phyloP scores from a whole-genome alignment of 805 yeast species.

The Nematodospora valgi region DNA sequence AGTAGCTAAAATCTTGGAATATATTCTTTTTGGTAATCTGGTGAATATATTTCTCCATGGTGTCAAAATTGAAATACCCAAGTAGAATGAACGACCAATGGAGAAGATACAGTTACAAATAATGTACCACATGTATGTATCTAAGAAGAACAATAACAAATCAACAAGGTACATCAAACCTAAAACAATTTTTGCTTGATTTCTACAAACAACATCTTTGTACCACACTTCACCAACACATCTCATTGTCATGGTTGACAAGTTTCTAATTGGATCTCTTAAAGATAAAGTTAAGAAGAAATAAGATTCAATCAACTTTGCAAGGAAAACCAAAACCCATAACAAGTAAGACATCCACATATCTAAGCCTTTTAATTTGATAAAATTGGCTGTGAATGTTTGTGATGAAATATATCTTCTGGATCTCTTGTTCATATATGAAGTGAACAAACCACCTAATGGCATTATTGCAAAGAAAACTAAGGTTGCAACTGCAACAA shows the following conservation, averaged over 20 bases:
- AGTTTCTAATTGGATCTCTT: constrained; percentile 90
- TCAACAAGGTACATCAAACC: constrained; percentile 94
- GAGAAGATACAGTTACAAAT: constrained; percentile 92
- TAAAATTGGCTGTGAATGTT: constrained; percentile 91
- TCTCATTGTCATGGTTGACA: constrained; percentile 84
- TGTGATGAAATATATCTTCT: constrained; percentile 91
- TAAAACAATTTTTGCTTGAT: constrained; percentile 84
- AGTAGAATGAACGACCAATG: constrained; percentile 95
- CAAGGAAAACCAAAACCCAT: constrained; percentile 86
- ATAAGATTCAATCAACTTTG: constrained; percentile 88
- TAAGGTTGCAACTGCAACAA: constrained; percentile 80
- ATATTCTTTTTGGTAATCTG: constrained; percentile 97
- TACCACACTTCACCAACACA: constrained; percentile 96
- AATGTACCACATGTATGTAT: constrained; percentile 99
- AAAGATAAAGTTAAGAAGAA: constrained; percentile 84
- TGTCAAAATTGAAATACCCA: constrained; percentile 97
- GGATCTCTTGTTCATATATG: constrained; percentile 81
- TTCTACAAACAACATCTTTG: constrained; percentile 67
- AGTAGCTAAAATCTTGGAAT: constrained; percentile 95
- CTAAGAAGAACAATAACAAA: constrained; percentile 93
- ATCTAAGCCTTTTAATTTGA: constrained; percentile 78
- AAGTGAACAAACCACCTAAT: constrained; percentile 90
- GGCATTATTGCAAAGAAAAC: constrained; percentile 93
- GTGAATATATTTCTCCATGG: constrained; percentile 99
- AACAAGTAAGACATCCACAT: constrained; percentile 94